These are phyloP conservation scores for Pythium chondricola DNA, from an alignment of 352 stramenopile genomes.

Conservation along the genomic window DNA sequence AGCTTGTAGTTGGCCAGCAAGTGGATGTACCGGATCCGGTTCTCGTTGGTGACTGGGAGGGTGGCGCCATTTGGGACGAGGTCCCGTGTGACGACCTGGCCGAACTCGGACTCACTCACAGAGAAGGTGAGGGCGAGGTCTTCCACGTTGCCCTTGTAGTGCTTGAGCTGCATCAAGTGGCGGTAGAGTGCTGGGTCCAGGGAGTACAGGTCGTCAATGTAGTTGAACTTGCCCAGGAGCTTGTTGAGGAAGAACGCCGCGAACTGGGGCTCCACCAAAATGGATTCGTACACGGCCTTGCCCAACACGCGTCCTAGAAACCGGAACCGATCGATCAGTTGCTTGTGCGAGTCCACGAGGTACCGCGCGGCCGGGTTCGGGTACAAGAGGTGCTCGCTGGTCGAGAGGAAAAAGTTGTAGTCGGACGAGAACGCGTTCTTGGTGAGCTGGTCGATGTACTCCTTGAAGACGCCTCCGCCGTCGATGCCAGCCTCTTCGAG, in stretches of 20 bases:
- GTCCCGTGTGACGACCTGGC: slow-evolving; percentile 41
- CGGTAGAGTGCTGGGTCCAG: slow-evolving; percentile 93
- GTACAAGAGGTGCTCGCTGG: slow-evolving; percentile 86
- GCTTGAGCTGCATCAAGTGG: slow-evolving; percentile 95
- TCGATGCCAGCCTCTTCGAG: slow-evolving; percentile 95
- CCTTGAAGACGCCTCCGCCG: slow-evolving; percentile 96
- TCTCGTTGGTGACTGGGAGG: slow-evolving; percentile 89
- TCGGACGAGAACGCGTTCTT: slow-evolving; percentile 86
- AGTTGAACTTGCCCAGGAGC: slow-evolving; percentile 86
- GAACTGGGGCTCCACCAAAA: slow-evolving; percentile 96
- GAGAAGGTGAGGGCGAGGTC: slow-evolving; percentile 94
- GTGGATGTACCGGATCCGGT: slow-evolving; percentile 95
- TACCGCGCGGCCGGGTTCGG: slow-evolving; percentile 88
- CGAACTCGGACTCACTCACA: slow-evolving; percentile 77
- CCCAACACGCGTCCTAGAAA: slow-evolving; percentile 94
- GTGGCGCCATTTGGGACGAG: slow-evolving; percentile 86
- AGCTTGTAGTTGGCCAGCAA: slow-evolving; percentile 96
- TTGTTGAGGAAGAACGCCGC: slow-evolving; percentile 96
- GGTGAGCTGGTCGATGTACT: slow-evolving; percentile 91
- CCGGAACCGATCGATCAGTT: slow-evolving; percentile 90
- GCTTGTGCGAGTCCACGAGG: slow-evolving; percentile 59
- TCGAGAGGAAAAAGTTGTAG: slow-evolving; percentile 80
- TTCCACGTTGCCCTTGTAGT: slow-evolving; percentile 88
- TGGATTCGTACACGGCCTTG: slow-evolving; percentile 95
- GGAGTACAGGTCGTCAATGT: slow-evolving; percentile 90